Evolutionary conservation across 176 grass and related monocot species (phyloP), one percentile per base, ranked within the genome.

Genomic region (Guadua angustifolia): DNA sequence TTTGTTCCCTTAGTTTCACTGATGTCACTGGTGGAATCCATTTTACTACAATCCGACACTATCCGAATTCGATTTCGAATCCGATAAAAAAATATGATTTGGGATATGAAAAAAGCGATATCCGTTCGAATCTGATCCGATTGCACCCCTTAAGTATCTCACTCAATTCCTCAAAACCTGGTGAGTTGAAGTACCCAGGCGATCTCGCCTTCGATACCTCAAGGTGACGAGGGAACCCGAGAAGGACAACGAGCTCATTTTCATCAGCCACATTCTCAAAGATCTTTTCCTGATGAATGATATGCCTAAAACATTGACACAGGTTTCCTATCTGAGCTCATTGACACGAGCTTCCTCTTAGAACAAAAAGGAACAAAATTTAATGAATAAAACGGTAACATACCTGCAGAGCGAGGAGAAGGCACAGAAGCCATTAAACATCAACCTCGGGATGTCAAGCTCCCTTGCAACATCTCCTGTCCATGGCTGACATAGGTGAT

Each of bases 381-480:
- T 29, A 29, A 29, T 29, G 29, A 29, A 29, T 36, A 36, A 4
- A 36, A 36, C 4, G 35, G 7, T 39, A 18, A 40, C 19, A 19
- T 90, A 86, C 63, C 66, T 81, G 46, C 69, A 73, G 70, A 90
- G 85, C 9, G 77, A 85, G 15, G 82, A 36, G 52, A 91, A 94
- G 63, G 59, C 69, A 19, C 86, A 66, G 5, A 71, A 86, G 59
- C 92, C 89, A 38, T 75, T 86, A 61, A 91, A 94, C 43, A 15
- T 81, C 39, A 94, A 66, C 70, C 86, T 89, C 8, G 88, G 88
- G 60, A 91, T 88, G 17, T 75, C 75, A 12, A 94, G 63, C n/a
- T 91, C 92, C n/a, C 86, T 85, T 71, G 89, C 89, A n/a, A 89
- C 66, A 66, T 88, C 89, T 47, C 74, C 86, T 15, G 77, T 88